phyloP scores from a whole-genome alignment of 208 protist species.

The Leishmania gerbilli region DNA sequence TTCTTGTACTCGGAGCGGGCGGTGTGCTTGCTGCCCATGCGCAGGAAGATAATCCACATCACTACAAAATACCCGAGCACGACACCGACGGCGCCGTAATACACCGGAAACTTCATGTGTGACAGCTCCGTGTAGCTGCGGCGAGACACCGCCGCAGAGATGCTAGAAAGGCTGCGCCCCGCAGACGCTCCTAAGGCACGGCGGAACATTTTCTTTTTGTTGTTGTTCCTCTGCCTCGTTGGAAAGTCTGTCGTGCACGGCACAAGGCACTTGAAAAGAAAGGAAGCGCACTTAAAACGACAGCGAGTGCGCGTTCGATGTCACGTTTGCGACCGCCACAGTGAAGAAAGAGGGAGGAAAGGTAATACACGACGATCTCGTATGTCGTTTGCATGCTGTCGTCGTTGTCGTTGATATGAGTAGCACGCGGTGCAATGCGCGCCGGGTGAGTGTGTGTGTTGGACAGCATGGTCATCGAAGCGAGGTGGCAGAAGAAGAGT shows the following conservation, averaged over 20 bases:
- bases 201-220: constrained; percentile 57
- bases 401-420: not conserved
- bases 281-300: not conserved
- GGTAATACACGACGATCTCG: not conserved
- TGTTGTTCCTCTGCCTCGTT: not conserved
- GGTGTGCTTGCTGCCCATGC: constrained; percentile 55
- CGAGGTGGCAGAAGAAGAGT: not conserved
- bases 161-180: constrained; percentile 32
- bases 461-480: not conserved
- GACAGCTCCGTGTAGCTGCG: constrained; percentile 77
- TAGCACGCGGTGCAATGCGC: not conserved
- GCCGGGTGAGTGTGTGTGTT: not conserved
- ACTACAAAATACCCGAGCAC: constrained; percentile 75
- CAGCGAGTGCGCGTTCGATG: not conserved
- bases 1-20: constrained; percentile 70
- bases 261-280: not conserved
- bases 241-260: not conserved
- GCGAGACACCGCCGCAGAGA: constrained; percentile 30
- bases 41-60: constrained; percentile 74
- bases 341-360: not conserved
- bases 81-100: constrained; percentile 39
- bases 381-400: not conserved
- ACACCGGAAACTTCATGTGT: constrained; percentile 84
- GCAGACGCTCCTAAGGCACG: constrained; percentile 57
- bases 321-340: not conserved